Evolutionary conservation across 257 asterid genomes (phyloP), one percentile per base, ranked within the genome.

Genomic region (Nicotiana tabacum): DNA sequence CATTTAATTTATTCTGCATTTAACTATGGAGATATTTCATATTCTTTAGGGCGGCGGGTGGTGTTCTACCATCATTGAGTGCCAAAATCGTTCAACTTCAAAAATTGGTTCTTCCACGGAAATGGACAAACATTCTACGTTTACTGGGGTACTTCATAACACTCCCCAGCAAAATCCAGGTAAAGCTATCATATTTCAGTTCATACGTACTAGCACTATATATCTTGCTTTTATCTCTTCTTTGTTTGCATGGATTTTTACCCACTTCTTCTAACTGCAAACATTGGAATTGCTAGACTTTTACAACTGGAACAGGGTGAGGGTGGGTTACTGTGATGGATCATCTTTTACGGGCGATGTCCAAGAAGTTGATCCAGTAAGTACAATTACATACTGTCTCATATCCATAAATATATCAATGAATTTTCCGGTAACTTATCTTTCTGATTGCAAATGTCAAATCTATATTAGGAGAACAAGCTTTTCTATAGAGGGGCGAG

Each of bases 321-420:
- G 84, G 87, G 91, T 93, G 74, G 85, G 90, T 85, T 93, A 94
- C 39, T 95, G 98, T 24, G 98, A 95, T 68, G 98, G 98, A 35
- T 86, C 96, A 35, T 95, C 98, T 5, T 96, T 96, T 81, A 88
- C 98, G 0, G 98, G 98, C 62, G 97, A 96, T 64, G 82, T 95
- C 62, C 94, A 92, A 84, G 58, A 39, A 39, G 53, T 62, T 21
- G 6, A 77, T 56, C 81, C 56, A 9, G 82, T 77, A 77, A 77
- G 82, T 53, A 37, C 0, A 37, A 37, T 9, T 5, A 5, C 43
- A 32, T 33, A 92, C 46, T 6, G 46, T 37, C 46, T 37, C 9
- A 1, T 4, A 5, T 35, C 6, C 43, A 37, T 37, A 37, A 5
- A 21, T 21, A 37, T 5, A 21, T 21, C 24, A 21, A 21, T 21